Percentiles rank a stretch among this genome's conserved stretches.
Evolutionary conservation across 805 yeast genomes (phyloP).

Genomic region (Maudiozyma serrabonitensis): DNA sequence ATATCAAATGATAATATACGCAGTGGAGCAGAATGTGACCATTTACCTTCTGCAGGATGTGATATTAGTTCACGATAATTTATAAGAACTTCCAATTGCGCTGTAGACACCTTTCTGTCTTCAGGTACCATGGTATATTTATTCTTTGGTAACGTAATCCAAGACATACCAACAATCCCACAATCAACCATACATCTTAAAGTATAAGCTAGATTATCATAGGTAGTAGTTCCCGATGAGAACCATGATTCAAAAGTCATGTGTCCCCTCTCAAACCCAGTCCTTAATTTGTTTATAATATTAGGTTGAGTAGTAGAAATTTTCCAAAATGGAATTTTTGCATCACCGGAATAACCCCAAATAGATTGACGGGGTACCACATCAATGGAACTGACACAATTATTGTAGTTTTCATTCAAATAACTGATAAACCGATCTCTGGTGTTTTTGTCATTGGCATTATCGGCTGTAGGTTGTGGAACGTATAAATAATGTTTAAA

Average conservation of each 20-base stretch:
- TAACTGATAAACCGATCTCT: conserved; percentile 38
- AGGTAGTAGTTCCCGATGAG: conserved; percentile 55
- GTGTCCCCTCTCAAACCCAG: conserved; percentile 78
- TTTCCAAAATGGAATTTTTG: conserved; percentile 70
- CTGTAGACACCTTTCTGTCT: conserved; percentile 47
- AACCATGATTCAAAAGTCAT: conserved; percentile 56
- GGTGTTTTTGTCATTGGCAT: conserved; percentile 23
- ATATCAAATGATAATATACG: conserved; percentile 92
- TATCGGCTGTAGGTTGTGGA: conserved; percentile 68
- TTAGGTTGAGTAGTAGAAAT: conserved; percentile 57
- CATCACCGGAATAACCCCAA: conserved; percentile 86
- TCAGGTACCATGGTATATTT: conserved; percentile 45
- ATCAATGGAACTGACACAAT: conserved; percentile 57
- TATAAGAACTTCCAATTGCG: conserved; percentile 77
- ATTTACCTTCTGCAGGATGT: conserved; percentile 87
- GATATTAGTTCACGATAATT: conserved; percentile 60
- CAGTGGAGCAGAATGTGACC: conserved; percentile 87
- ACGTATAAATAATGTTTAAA: conserved; percentile 85
- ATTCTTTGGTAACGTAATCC: conserved; percentile 81
- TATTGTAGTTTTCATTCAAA: conserved; percentile 38
- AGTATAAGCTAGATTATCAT: conserved; percentile 82
- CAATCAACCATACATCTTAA: conserved; percentile 88
- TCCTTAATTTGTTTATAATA: conserved; percentile 57
- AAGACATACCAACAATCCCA: conserved; percentile 89
- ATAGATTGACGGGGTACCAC: conserved; percentile 69